Conservation (phyloP, 2,329 filamentous ascomycete species). For the Stagonosporopsis cucurbitacearum region DNA sequence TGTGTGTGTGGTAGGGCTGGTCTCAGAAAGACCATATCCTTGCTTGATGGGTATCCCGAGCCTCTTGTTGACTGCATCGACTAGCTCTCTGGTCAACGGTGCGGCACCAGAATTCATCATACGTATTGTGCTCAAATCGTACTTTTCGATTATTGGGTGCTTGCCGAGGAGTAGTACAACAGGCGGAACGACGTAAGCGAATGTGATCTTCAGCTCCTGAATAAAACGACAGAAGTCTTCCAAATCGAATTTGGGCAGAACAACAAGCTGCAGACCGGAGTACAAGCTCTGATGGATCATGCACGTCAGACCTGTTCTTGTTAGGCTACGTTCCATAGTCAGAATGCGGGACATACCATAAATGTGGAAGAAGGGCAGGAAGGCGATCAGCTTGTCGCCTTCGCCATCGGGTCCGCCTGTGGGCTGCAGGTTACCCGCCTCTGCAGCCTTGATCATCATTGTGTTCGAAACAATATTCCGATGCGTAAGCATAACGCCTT, state of each 20-base stretch:
- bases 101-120: slow-evolving; percentile 90
- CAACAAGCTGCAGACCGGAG: slow-evolving; percentile 69
- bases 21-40: slow-evolving; percentile 90
- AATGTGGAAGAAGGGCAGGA: slow-evolving; percentile 90
- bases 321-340: slow-evolving; percentile 6
- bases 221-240: slow-evolving; percentile 78
- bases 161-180: slow-evolving; percentile 83
- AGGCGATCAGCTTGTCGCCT: slow-evolving; percentile 76
- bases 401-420: slow-evolving; percentile 65
- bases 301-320: slow-evolving; percentile 66
- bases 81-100: slow-evolving; percentile 80
- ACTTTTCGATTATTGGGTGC: slow-evolving; percentile 76
- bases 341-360: slow-evolving; percentile 65
- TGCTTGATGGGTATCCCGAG: slow-evolving; percentile 86
- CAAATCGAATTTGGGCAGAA: slow-evolving; percentile 83
- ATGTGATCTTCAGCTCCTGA: slow-evolving; percentile 76
- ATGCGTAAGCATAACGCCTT: slow-evolving; percentile 89
- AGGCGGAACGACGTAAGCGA: slow-evolving; percentile 82
- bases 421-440: slow-evolving; percentile 61
- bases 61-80: slow-evolving; percentile 75
- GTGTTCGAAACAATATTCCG: slow-evolving; percentile 79
- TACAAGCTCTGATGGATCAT: slow-evolving; percentile 73
- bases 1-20: slow-evolving; percentile 77
- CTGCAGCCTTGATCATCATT: slow-evolving; percentile 50
- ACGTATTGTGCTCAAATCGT: slow-evolving; percentile 78